Evolutionary conservation across 1,139 yeast genomes (phyloP).

Genomic region (Geotrichum aggregatum): DNA sequence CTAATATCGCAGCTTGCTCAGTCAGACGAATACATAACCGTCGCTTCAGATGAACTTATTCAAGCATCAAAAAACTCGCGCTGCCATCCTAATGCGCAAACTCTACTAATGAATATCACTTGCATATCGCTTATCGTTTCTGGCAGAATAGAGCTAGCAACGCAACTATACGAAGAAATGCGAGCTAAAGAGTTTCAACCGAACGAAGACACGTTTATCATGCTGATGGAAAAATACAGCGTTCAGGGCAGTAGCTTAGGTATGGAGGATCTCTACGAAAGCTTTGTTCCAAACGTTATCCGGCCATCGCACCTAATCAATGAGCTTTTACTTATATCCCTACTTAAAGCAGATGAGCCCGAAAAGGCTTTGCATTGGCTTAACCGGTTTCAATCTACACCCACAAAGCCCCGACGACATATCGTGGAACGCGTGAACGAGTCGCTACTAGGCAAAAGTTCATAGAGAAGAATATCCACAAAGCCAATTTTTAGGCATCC

Average conservation of each 20-base stretch:
- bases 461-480: too few species aligned
- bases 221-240: constrained; percentile 20
- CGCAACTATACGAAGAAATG: constrained; percentile 19
- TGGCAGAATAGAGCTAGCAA: background rate
- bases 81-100: constrained; percentile 5
- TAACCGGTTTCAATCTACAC: constrained; percentile 1
- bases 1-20: constrained; percentile 1
- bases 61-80: background rate
- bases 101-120: constrained; percentile 9
- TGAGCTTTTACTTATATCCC: constrained; percentile 9
- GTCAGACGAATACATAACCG: background rate
- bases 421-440: background rate
- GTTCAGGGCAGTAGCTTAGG: constrained; percentile 5
- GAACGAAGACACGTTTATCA: constrained; percentile 31
- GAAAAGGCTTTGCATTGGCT: constrained; percentile 10
- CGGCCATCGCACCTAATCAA: constrained; percentile 1
- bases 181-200: constrained; percentile 22
- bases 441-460: background rate
- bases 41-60: constrained; percentile 5
- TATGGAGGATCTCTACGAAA: constrained; percentile 10
- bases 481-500: too few species aligned
- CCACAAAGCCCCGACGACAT: constrained; percentile 1
- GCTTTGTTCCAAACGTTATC: constrained; percentile 9
- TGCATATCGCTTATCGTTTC: constrained; percentile 2
- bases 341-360: constrained; percentile 1